Base-by-base conservation (phyloP, 2,329 filamentous ascomycete genomes). In the Colletotrichum musicola region DNA sequence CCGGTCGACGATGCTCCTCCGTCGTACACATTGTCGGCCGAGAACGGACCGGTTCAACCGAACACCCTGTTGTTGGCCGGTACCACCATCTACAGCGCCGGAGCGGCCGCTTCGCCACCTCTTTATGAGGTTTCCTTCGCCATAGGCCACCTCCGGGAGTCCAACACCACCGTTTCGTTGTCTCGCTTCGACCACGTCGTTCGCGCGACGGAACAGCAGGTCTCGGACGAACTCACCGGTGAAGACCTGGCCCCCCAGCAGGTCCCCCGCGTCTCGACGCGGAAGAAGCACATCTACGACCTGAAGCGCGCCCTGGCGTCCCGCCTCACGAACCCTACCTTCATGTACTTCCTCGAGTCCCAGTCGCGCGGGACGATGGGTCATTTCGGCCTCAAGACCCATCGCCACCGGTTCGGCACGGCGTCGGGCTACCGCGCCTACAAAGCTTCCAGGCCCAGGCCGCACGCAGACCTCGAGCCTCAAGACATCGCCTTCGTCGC, bases 91-190 rank as follows among this genome's bases (percentile, higher is more conserved):
- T 2, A 71, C 70, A 49, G 74, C 76, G 16, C 72, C 74, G 4
- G 27, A 5, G 44, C 59, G 3, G 50, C 40, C 2, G 59, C 73
- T n/a, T 72, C 75, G 22, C 74, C 75, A 38, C 76, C 79, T 3
- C 72, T 80, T 9, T 81, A 81, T 71, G 78, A 81, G 49, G 76
- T 80, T 59, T 79, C 79, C 1, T 78, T 79, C 57, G 74, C 75
- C 5, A 71, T 80, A 35, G 76, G 71, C 20, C 77, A 76, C 58
- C 74, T 81, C 12, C 73, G 72, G 44, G 77, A 79, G 38, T 72
- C 74, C 20, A 75, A 80, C 57, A 74, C 74, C 16, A 75, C 51
- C 44, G 75, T 81, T 10, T 71, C 71, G 42, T 62, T 81, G 18
- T 72, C 77, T 55, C 75, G 77, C n/a, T 67, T 79, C 7, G 77